phyloP scores from a whole-genome alignment of 208 protist species.

The Acanthamoeba sp. region DNA sequence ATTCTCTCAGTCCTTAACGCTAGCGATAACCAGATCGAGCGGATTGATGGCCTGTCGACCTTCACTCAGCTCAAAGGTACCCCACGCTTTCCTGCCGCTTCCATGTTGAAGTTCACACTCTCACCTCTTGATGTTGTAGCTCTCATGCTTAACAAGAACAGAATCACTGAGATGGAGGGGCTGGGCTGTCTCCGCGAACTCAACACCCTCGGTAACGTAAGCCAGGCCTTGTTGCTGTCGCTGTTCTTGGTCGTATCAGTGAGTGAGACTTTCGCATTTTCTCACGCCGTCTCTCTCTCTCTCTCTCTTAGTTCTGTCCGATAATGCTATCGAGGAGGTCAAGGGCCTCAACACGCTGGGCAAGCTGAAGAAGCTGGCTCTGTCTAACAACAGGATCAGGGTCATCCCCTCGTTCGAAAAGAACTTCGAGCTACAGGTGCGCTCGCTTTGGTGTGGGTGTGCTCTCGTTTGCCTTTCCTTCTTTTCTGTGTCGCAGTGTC shows the following conservation, averaged over 20 bases:
- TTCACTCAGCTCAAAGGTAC: slow-evolving; percentile 73
- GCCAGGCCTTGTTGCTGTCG: too few relatives aligned
- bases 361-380: slow-evolving; percentile 80
- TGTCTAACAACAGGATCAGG: slow-evolving; percentile 81
- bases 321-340: slow-evolving; percentile 80
- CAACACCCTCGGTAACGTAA: slow-evolving; percentile 74
- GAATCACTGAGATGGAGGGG: slow-evolving; percentile 63
- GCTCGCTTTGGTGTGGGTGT: too few relatives aligned
- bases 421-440: slow-evolving; percentile 76
- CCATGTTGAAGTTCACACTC: too few relatives aligned
- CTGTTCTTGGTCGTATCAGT: too few relatives aligned
- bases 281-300: not conserved
- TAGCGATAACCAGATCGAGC: slow-evolving; percentile 65
- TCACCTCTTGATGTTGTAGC: slow-evolving; percentile 58
- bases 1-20: slow-evolving; percentile 62
- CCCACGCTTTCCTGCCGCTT: not conserved
- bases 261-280: not conserved
- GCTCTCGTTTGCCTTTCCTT: not conserved
- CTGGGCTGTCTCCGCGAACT: slow-evolving; percentile 52
- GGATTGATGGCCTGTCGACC: slow-evolving; percentile 43
- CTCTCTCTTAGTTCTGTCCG: slow-evolving; percentile 79
- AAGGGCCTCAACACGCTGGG: slow-evolving; percentile 69
- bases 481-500: too few relatives aligned
- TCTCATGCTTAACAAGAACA: slow-evolving; percentile 82
- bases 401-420: slow-evolving; percentile 75